Conservation (phyloP, 495 filamentous ascomycete species). For the Baudoinia panamericana region DNA sequence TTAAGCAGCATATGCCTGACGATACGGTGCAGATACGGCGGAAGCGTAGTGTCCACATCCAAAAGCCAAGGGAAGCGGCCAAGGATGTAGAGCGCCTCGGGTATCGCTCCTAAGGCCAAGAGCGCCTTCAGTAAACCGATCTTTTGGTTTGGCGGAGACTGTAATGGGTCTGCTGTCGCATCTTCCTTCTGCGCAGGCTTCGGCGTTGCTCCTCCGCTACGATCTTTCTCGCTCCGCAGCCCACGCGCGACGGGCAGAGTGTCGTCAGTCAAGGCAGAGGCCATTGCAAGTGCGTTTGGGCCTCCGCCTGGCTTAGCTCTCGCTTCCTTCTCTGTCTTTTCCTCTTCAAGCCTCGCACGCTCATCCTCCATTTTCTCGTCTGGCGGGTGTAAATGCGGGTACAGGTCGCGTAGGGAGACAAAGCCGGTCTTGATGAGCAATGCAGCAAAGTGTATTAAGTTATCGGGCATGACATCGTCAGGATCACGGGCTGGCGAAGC, state of each 20-base stretch:
- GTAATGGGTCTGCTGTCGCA: slow-evolving; percentile 43
- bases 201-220: slow-evolving; percentile 22
- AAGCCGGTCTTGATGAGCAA: slow-evolving; percentile 95
- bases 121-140: slow-evolving; percentile 70
- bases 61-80: slow-evolving; percentile 85
- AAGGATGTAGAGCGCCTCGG: slow-evolving; percentile 84
- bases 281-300: slow-evolving; percentile 80
- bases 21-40: slow-evolving; percentile 69
- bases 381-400: slow-evolving; percentile 77
- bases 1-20: slow-evolving; percentile 63
- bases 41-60: slow-evolving; percentile 65
- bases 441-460: slow-evolving; percentile 79
- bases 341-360: slow-evolving; percentile 51
- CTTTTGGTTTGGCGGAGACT: slow-evolving; percentile 83
- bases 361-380: slow-evolving; percentile 70
- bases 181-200: slow-evolving; percentile 31
- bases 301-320: slow-evolving; percentile 49
- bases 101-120: slow-evolving; percentile 79
- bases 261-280: slow-evolving; percentile 78
- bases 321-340: slow-evolving; percentile 66
- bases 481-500: slow-evolving; percentile 51
- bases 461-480: slow-evolving; percentile 66
- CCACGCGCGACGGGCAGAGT: slow-evolving; percentile 38
- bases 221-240: slow-evolving; percentile 31
- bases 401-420: slow-evolving; percentile 85